A percentile compares a stretch with the other conserved stretches of the same genome.
phyloP scores from a whole-genome alignment of 2,329 filamentous ascomycete genomes.

The Trichocomaceae sp. region DNA sequence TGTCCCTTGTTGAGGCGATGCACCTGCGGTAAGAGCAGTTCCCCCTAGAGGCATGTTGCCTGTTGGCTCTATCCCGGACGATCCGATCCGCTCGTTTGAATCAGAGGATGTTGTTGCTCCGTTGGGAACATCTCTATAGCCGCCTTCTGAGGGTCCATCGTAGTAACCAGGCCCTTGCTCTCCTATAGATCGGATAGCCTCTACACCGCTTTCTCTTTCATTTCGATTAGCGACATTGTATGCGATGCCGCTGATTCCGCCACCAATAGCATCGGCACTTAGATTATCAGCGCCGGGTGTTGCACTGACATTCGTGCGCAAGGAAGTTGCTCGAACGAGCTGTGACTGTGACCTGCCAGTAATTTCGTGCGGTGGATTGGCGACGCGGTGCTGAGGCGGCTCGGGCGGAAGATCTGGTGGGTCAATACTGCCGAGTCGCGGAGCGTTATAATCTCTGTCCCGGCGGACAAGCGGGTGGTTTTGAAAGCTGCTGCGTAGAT shows the following conservation, averaged over 20 bases:
- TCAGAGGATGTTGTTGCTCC: slow-evolving; percentile 17
- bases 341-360: slow-evolving; percentile 3
- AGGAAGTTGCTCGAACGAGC: slow-evolving; percentile 24
- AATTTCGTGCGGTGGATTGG: background rate
- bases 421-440: slow-evolving; percentile 13
- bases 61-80: background rate
- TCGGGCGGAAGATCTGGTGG: slow-evolving; percentile 8
- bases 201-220: slow-evolving; percentile 58
- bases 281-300: slow-evolving; percentile 65
- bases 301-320: slow-evolving; percentile 33
- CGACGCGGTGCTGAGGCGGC: slow-evolving; percentile 16
- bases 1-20: slow-evolving; percentile 29
- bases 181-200: slow-evolving; percentile 49
- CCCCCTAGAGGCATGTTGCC: slow-evolving; percentile 20
- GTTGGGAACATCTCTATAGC: slow-evolving; percentile 34
- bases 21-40: slow-evolving; percentile 26
- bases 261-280: slow-evolving; percentile 52
- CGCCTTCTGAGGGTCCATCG: slow-evolving; percentile 3
- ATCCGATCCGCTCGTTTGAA: background rate
- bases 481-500: slow-evolving; percentile 8
- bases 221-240: slow-evolving; percentile 59
- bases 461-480: slow-evolving; percentile 17
- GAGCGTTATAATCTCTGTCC: slow-evolving; percentile 16
- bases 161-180: slow-evolving; percentile 6
- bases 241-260: slow-evolving; percentile 63